phyloP scores from a whole-genome alignment of 192 early-diverging fungal species.

The Dimargaris xerosporica region DNA sequence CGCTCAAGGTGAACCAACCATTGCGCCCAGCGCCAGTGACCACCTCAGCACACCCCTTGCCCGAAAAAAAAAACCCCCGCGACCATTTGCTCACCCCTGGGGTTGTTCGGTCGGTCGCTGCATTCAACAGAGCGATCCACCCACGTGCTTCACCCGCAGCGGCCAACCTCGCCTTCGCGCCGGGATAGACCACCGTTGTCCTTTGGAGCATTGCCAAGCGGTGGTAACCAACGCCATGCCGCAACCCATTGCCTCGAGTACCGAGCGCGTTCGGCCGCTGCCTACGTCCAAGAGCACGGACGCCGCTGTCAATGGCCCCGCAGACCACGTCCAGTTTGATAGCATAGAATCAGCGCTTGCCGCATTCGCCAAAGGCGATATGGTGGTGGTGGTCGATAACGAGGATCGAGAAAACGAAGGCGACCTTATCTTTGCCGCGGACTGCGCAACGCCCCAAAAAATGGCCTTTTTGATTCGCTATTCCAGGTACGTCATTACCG shows the following conservation, averaged over 20 bases:
- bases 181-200: too few species aligned
- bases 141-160: too few species aligned
- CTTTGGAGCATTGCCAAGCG: too few species aligned
- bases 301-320: background rate
- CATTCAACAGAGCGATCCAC: too few species aligned
- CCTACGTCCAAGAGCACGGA: background rate
- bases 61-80: too few species aligned
- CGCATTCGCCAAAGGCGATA: constrained; percentile 51
- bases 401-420: constrained; percentile 99
- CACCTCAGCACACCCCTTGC: too few species aligned
- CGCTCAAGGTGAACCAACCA: too few species aligned
- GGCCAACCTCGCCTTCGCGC: too few species aligned
- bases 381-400: constrained; percentile 88
- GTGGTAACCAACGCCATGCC: background rate
- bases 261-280: background rate
- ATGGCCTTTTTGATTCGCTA: constrained; percentile 94
- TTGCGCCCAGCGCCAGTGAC: too few species aligned
- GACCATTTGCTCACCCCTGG: too few species aligned
- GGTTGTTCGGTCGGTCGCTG: too few species aligned
- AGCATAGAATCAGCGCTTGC: constrained; percentile 9
- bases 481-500: constrained; percentile 43
- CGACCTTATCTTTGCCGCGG: constrained; percentile 93
- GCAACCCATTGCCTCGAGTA: background rate
- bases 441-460: constrained; percentile 79
- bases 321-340: background rate